A percentile compares a stretch with the other conserved stretches of the same genome.
Evolutionary conservation across 2,329 filamentous ascomycete genomes (phyloP).

Genomic region (Calcarisporium arbuscula): DNA sequence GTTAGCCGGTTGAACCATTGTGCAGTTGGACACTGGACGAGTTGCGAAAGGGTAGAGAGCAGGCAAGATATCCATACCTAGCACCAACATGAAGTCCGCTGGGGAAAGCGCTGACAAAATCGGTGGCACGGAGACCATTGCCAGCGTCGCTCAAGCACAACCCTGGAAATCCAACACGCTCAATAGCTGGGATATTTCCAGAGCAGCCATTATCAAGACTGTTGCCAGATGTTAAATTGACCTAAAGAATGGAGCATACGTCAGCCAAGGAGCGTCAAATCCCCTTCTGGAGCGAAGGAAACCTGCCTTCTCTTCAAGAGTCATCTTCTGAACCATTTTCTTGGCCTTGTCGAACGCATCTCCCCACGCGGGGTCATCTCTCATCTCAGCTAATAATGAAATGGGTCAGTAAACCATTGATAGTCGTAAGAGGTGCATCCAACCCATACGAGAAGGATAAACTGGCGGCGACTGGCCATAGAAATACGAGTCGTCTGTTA

Average conservation of each 20-base stretch:
- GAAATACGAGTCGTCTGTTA: constrained; percentile 37
- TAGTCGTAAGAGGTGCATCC: neutral
- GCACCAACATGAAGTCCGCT: constrained; percentile 34
- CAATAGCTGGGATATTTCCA: constrained; percentile 35
- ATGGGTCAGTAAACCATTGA: neutral
- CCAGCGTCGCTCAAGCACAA: constrained; percentile 39
- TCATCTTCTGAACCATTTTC: constrained; percentile 64
- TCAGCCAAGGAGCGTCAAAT: neutral
- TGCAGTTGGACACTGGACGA: too few relatives aligned
- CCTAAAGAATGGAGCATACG: constrained; percentile 24
- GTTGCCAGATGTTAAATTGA: constrained; percentile 68
- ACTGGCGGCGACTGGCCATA: constrained; percentile 44
- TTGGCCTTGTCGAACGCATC: constrained; percentile 61
- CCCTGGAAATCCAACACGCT: constrained; percentile 34
- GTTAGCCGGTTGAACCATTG: neutral
- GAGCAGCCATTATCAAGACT: constrained; percentile 44
- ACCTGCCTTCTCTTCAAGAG: constrained; percentile 63
- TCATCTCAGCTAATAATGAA: constrained; percentile 40
- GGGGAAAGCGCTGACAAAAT: constrained; percentile 36
- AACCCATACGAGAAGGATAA: constrained; percentile 45
- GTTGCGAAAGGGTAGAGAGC: neutral
- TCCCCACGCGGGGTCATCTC: constrained; percentile 60
- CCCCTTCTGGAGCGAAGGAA: neutral
- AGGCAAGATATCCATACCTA: constrained; percentile 17
- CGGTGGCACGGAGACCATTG: constrained; percentile 35